Evolutionary conservation across 257 asterid genomes (phyloP), one percentile per base, ranked within the genome.

Genomic region (Gentiana dahurica): DNA sequence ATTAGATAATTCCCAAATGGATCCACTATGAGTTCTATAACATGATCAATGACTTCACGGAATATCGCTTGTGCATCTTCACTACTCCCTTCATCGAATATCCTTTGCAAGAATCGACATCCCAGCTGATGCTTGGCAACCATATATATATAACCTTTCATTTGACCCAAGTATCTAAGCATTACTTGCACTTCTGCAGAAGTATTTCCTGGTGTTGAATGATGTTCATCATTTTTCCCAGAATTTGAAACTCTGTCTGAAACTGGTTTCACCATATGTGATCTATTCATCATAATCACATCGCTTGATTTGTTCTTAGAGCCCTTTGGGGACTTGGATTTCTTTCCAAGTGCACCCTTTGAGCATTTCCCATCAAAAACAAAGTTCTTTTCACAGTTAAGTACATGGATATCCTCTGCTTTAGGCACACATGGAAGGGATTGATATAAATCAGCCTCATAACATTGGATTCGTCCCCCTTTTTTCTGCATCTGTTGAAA

Each of bases 111-210:
- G 57, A 61, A 64, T 53, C 77, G 67, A 61, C 85, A 78, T 41
- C 85, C 85, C 2, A 58, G 34, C 65, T 75, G 79, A 55, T 68
- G 68, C 73, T 72, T 75, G 48, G 77, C 73, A 51, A 64, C 57
- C 36, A 45, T 24, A 54, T 65, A 59, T 46, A 77, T 57, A 13
- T 63, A 34, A 9, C 68, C 75, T 6, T 56, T 61, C 57, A 54
- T 15, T 54, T 64, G 68, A 15, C 47, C 66, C 55, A 66, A 36
- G 12, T 68, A 64, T 35, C 34, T 36, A 58, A 12, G 49, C 8
- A 9, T 8, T 8, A 54, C 52, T 38, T 33, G 39, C 55, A 15
- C 3, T 36, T 44, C 5, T 12, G 44, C 51, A 48, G 5, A 12
- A 38, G 9, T 51, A 36, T 8, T 65, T 57, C 50, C 59, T 47